Evolutionary conservation across 2,329 filamentous ascomycete species (phyloP).

Genomic region (Tolypocladium tundrense): DNA sequence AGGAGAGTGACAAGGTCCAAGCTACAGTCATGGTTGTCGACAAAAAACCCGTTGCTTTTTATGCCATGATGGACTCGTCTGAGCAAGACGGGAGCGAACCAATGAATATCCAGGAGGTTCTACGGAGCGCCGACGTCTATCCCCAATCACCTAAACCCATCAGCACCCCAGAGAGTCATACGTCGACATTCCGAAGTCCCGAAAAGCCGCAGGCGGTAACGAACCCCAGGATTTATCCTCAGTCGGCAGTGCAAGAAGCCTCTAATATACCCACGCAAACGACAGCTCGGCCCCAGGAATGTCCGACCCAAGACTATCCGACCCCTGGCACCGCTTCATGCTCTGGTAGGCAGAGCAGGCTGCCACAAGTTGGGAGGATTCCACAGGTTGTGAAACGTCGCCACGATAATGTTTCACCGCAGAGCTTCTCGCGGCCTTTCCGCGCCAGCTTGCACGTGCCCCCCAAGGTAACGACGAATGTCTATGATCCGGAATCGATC

Average conservation of each 20-base stretch:
- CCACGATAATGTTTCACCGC: conserved; percentile 56
- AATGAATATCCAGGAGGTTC: conserved; percentile 30
- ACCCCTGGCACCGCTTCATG: neutral
- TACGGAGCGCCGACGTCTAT: conserved; percentile 37
- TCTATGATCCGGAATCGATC: conserved; percentile 25
- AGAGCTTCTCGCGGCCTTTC: conserved; percentile 82
- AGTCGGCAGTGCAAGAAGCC: neutral
- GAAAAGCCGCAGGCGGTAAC: neutral
- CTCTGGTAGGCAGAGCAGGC: conserved; percentile 38
- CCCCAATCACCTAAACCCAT: conserved; percentile 8
- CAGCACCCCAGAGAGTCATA: neutral
- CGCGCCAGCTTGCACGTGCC: conserved; percentile 35
- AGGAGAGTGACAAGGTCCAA: conserved; percentile 26
- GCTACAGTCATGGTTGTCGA: conserved; percentile 38
- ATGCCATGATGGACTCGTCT: conserved; percentile 50
- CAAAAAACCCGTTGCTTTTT: conserved; percentile 46
- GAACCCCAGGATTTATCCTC: neutral
- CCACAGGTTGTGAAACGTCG: conserved; percentile 67
- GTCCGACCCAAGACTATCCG: too few relatives aligned
- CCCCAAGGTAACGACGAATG: conserved; percentile 18
- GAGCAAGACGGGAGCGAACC: conserved; percentile 40
- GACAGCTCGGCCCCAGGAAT: neutral
- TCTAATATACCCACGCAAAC: neutral
- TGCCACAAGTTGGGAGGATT: conserved; percentile 77
- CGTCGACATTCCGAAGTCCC: too few relatives aligned